A percentile compares a stretch with the other conserved stretches of the same genome.
These are phyloP conservation scores for Xerocomellus dryophilus DNA, from an alignment of 768 basidiomycete genomes.

Conservation along the genomic window DNA sequence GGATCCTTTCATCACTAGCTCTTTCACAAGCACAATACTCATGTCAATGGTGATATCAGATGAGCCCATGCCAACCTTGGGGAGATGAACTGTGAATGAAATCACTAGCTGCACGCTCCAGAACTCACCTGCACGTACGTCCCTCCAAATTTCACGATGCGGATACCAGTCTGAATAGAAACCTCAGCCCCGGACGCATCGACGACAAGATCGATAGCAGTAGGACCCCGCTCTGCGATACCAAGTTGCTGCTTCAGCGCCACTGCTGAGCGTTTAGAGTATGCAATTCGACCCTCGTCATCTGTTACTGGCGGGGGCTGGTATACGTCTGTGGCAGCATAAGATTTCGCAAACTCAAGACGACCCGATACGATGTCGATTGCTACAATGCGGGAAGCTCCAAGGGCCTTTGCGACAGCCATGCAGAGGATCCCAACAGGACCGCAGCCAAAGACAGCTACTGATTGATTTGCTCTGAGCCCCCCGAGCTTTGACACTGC, in stretches of 20 bases:
- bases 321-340: slow-evolving; percentile 78
- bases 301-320: slow-evolving; percentile 56
- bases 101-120: slow-evolving; percentile 4
- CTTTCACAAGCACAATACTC: slow-evolving; percentile 66
- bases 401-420: slow-evolving; percentile 94
- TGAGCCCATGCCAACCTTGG: slow-evolving; percentile 81
- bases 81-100: slow-evolving; percentile 4
- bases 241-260: slow-evolving; percentile 62
- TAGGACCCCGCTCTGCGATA: slow-evolving; percentile 67
- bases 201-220: slow-evolving; percentile 78
- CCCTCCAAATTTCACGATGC: slow-evolving; percentile 73
- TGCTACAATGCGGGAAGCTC: slow-evolving; percentile 79
- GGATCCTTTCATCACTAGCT: slow-evolving; percentile 81
- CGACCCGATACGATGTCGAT: slow-evolving; percentile 75
- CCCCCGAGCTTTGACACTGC: slow-evolving; percentile 75
- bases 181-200: slow-evolving; percentile 93
- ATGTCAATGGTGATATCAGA: slow-evolving; percentile 75
- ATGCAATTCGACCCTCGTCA: slow-evolving; percentile 66
- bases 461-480: slow-evolving; percentile 69
- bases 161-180: slow-evolving; percentile 83
- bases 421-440: slow-evolving; percentile 88
- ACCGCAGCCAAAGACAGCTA: slow-evolving; percentile 86
- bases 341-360: slow-evolving; percentile 81
- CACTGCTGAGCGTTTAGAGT: slow-evolving; percentile 68
- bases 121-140: slow-evolving; percentile 59